These are phyloP conservation scores for Heterobasidion annosum DNA, from an alignment of 1,284 basidiomycete genomes.

Conservation along the genomic window DNA sequence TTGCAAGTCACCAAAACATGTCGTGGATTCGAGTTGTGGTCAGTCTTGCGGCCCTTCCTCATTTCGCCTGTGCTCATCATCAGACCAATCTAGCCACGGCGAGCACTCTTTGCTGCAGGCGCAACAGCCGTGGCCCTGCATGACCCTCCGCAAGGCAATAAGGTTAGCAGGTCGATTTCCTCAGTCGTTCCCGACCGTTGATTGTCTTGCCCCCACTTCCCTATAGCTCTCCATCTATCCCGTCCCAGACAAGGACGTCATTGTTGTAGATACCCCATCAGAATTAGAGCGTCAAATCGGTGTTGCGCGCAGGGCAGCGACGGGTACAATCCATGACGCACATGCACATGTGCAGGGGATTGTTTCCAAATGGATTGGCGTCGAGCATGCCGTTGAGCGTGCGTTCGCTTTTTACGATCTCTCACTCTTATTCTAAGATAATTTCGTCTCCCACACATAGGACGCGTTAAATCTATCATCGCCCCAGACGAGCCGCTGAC, in stretches of 20 bases:
- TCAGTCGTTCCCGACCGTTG: too few relatives aligned
- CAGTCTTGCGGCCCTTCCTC: not conserved
- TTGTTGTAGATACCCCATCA: conserved; percentile 66
- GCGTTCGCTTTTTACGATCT: conserved; percentile 23
- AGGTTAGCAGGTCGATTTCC: not conserved
- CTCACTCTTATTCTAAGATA: not conserved
- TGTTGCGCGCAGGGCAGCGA: conserved; percentile 47
- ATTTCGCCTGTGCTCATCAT: not conserved
- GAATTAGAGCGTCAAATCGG: conserved; percentile 69
- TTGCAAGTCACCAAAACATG: conserved; percentile 1
- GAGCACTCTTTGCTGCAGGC: not conserved
- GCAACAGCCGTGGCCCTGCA: not conserved
- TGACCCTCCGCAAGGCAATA: not conserved
- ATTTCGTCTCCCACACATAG: conserved; percentile 27
- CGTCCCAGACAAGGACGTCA: conserved; percentile 42
- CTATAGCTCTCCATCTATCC: conserved; percentile 76
- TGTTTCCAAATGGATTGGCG: conserved; percentile 71
- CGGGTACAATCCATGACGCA: conserved; percentile 43
- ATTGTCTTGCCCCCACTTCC: not conserved
- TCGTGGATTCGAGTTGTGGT: conserved; percentile 1
- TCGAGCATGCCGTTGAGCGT: conserved; percentile 81
- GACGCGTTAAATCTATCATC: conserved; percentile 73
- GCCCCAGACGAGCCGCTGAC: conserved; percentile 76
- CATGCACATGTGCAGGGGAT: conserved; percentile 60
- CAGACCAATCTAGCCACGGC: not conserved